These are phyloP conservation scores for Arachnomyces sp. DNA, from an alignment of 2,329 filamentous ascomycete species.

Conservation along the genomic window DNA sequence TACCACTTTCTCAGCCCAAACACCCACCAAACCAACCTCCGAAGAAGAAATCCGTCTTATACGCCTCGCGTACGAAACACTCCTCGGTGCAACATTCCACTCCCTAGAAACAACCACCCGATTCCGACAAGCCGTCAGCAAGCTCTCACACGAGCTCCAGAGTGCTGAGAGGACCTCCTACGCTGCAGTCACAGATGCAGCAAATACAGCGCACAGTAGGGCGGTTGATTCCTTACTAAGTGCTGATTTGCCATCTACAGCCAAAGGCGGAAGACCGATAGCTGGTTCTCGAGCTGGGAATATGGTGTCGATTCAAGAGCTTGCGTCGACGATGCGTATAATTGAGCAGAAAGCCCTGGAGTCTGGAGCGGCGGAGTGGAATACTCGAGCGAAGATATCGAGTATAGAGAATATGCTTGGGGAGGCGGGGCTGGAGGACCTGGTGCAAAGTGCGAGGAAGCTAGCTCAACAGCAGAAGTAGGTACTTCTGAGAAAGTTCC, in stretches of 20 bases:
- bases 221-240: too few species aligned
- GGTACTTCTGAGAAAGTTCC: background rate
- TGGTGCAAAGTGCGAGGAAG: background rate
- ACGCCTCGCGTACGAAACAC: background rate
- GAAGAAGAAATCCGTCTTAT: background rate
- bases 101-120: background rate
- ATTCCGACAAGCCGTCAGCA: background rate
- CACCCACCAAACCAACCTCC: background rate
- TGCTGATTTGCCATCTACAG: too few species aligned
- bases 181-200: too few species aligned
- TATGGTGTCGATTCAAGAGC: too few species aligned
- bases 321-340: too few species aligned
- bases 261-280: too few species aligned
- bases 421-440: background rate
- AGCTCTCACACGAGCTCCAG: background rate
- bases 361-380: background rate
- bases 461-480: background rate
- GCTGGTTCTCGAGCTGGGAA: too few species aligned
- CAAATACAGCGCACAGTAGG: too few species aligned
- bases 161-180: background rate
- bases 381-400: background rate
- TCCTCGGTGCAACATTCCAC: background rate
- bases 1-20: background rate
- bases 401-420: conserved; percentile 1
- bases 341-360: too few species aligned